Evolutionary conservation across 805 yeast genomes (phyloP), one percentile per base, ranked within the genome.

Genomic region (Ascoidea asiatica): DNA sequence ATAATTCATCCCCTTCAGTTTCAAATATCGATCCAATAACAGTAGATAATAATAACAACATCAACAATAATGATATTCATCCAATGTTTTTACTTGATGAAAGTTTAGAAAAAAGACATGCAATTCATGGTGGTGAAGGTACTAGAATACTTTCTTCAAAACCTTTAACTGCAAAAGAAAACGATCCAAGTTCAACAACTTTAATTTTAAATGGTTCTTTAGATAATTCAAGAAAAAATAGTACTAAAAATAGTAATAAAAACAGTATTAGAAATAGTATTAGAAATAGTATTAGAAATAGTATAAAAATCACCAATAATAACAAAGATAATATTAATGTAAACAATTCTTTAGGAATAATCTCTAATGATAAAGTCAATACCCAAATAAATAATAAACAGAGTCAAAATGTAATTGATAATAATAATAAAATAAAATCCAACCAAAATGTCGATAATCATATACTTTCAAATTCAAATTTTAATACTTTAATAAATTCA

Each of bases 31-130:
- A 29, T 15, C 15, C 2, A 11, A 11, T 29, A 8, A 29, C 35
- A 11, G 15, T 11, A 29, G 35, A 29, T 15, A 29, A 29, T 11
- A 29, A 3, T 29, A 15, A 11, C 8, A 29, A 29, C 15, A 15
- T 11, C 8, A 29, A 29, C 15, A 29, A 29, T 11, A 29, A 29
- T 3, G 44, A 46, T 23, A 22, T 42, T 4, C 48, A 47, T 37
- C 50, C 50, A 6, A 20, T 37, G 44, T 47, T 47, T 42, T n/a
- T 47, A 4, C 40, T 47, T 22, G 50, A 47, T 36, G 46, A 45
- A 35, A 17, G 43, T 7, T 41, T 37, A 13, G 48, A 47, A 36
- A 45, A 43, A 20, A 15, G 50, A 38, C 47, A 47, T 13, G 50
- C 50, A 15, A 39, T 43, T 22, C 50, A 47, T 36, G 50, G 50